Base-by-base conservation (phyloP, 352 stramenopile species). In the Globisporangium cylindrosporum region DNA sequence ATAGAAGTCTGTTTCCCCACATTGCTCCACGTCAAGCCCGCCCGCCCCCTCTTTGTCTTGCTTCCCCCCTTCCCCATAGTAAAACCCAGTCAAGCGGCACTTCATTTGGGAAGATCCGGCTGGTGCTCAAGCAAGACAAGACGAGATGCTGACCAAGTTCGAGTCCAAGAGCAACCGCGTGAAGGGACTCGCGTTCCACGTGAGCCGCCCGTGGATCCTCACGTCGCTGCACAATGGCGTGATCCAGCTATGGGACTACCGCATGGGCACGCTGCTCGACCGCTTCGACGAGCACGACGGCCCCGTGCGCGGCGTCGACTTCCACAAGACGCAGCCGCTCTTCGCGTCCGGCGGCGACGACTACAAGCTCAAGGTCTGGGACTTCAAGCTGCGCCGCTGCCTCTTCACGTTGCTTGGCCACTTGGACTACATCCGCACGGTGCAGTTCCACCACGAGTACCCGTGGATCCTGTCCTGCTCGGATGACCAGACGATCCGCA, bases 301-400 rank as follows among this genome's bases (percentile, higher is more conserved):
- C 0, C 98, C 98, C 22, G 98, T 99, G 59, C 94, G 98, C 64
- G 97, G 98, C 61, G 97, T 99, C 4, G 97, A 99, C 80, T 99
- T 99, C 74, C 97, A 99, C 84, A 85, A 96, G 60, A 92, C 91
- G 29, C 97, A 99, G 78, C 97, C 97, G 53, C 86, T 99, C 18
- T 99, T 99, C 68, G 97, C 99, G 18, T 99, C 96, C 18, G 98
- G 98, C 24, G 98, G 98, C 27, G 98, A 99, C 76, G 98, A 99
- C 81, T 99, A 99, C 94, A 99, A 99, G 80, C 98, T 99, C 73
- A 99, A 99, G 84, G 97, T 99, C 24, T 99, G 98, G 98, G 98
- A 99, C 83, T 99, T 99, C 82, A 99, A 99, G 84, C 88, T 99
- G 51, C 92, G 97, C 43, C 87, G 97, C 62, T 99, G 98, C 75